phyloP scores from a whole-genome alignment of 257 asterid species.

The Misopates orontium region DNA sequence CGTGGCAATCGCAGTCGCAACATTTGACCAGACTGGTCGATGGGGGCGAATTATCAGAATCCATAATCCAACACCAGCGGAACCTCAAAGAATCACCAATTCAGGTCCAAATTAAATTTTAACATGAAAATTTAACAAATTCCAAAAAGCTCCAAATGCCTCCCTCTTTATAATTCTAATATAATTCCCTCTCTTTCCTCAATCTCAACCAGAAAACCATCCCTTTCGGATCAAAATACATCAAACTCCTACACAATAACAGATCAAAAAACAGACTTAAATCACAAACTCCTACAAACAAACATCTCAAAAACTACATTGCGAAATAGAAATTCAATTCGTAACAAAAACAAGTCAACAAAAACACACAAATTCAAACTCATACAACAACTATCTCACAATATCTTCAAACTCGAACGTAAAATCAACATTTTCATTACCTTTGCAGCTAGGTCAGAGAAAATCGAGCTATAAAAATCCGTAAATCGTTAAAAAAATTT shows the following conservation, averaged over 20 bases:
- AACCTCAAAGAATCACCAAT: slow-evolving; percentile 23
- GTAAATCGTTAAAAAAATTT: too few species aligned
- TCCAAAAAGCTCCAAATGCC: slow-evolving; percentile 38
- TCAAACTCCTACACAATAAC: too few species aligned
- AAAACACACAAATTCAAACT: slow-evolving; percentile 10
- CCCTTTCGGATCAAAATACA: slow-evolving; percentile 29
- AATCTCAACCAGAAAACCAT: slow-evolving; percentile 26
- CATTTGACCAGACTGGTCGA: slow-evolving; percentile 50
- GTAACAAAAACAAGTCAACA: slow-evolving; percentile 5
- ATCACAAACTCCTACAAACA: too few species aligned
- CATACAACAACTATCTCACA: neutral
- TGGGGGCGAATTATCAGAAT: slow-evolving; percentile 43
- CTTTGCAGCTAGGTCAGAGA: too few species aligned
- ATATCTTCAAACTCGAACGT: neutral
- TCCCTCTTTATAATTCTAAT: slow-evolving; percentile 34
- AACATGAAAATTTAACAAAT: slow-evolving; percentile 19
- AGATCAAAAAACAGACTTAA: too few species aligned
- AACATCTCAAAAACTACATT: too few species aligned
- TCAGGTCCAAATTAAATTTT: slow-evolving; percentile 26
- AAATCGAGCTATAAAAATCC: too few species aligned
- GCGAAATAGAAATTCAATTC: neutral
- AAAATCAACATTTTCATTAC: too few species aligned
- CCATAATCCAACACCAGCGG: slow-evolving; percentile 42
- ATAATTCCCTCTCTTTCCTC: slow-evolving; percentile 31
- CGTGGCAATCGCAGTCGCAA: slow-evolving; percentile 75